Evolutionary conservation across 179 eudicot species (phyloP).

Genomic region (Sideroxylon spinosum): DNA sequence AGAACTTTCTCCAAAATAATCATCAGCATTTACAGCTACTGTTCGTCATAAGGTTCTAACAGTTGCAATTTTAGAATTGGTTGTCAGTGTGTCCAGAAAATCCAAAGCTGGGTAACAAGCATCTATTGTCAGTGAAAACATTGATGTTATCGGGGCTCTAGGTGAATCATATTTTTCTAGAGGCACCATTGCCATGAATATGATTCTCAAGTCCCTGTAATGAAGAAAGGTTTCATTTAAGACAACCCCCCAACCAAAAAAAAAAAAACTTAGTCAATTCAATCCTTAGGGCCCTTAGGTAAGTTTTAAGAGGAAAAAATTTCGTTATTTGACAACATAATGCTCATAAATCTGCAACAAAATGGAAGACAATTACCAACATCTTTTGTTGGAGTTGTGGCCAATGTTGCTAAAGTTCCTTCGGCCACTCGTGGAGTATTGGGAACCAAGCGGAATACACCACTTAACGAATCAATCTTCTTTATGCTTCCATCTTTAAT

Average conservation of each 20-base stretch:
- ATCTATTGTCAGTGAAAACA: neutral
- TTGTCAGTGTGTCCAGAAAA: neutral
- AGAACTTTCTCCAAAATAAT: neutral
- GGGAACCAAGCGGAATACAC: slow-evolving; percentile 62
- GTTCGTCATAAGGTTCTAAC: neutral
- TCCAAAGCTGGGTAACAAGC: neutral
- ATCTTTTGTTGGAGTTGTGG: slow-evolving; percentile 27
- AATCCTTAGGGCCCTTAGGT: neutral
- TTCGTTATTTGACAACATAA: neutral
- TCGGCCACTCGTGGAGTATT: slow-evolving; percentile 51
- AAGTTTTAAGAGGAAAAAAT: neutral
- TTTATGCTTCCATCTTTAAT: slow-evolving; percentile 58
- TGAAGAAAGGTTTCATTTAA: neutral
- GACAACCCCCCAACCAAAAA: neutral
- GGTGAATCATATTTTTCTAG: neutral
- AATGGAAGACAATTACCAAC: slow-evolving; percentile 45
- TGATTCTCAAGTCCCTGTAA: neutral
- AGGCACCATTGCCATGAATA: neutral
- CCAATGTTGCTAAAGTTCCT: slow-evolving; percentile 27
- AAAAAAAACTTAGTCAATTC: neutral
- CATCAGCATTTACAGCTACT: neutral
- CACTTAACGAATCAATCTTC: slow-evolving; percentile 36
- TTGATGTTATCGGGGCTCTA: neutral
- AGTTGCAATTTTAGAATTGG: neutral
- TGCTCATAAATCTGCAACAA: neutral